These are phyloP conservation scores for Aspergillus versicolor DNA, from an alignment of 2,329 filamentous ascomycete genomes.

Conservation along the genomic window DNA sequence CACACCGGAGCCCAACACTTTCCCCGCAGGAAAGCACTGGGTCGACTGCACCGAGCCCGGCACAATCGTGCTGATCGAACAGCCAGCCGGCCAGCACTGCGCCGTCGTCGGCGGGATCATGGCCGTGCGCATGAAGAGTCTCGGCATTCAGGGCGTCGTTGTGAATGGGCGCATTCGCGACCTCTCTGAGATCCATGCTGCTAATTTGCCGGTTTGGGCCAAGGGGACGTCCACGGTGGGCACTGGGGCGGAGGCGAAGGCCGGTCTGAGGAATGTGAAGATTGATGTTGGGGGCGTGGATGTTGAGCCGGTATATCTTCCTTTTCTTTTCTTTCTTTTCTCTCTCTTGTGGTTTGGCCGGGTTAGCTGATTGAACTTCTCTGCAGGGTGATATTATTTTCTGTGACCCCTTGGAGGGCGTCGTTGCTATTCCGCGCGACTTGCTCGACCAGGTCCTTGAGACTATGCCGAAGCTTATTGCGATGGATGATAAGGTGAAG, in stretches of 20 bases:
- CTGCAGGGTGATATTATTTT: constrained; percentile 65
- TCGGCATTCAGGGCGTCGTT: constrained; percentile 62
- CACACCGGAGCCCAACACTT: constrained; percentile 42
- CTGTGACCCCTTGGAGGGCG: constrained; percentile 67
- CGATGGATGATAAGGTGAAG: constrained; percentile 62
- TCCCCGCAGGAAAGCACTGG: constrained; percentile 64
- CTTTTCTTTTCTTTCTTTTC: neutral
- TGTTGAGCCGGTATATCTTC: constrained; percentile 39
- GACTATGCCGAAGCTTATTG: constrained; percentile 54
- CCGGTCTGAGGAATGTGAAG: constrained; percentile 40
- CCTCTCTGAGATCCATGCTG: constrained; percentile 57
- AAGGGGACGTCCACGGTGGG: constrained; percentile 45
- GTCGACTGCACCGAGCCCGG: constrained; percentile 62
- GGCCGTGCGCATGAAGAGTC: constrained; percentile 65
- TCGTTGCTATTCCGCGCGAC: constrained; percentile 65
- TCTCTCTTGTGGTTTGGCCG: neutral
- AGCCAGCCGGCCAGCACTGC: constrained; percentile 65
- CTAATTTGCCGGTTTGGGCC: constrained; percentile 56
- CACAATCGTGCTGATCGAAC: constrained; percentile 66
- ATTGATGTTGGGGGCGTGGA: constrained; percentile 42
- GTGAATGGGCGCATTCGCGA: constrained; percentile 69
- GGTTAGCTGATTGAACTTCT: neutral
- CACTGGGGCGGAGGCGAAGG: constrained; percentile 45
- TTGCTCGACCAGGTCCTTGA: constrained; percentile 61
- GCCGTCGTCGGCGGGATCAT: constrained; percentile 77